Base-by-base conservation (phyloP, 1,284 basidiomycete genomes). In the Amylostereum chailletii region DNA sequence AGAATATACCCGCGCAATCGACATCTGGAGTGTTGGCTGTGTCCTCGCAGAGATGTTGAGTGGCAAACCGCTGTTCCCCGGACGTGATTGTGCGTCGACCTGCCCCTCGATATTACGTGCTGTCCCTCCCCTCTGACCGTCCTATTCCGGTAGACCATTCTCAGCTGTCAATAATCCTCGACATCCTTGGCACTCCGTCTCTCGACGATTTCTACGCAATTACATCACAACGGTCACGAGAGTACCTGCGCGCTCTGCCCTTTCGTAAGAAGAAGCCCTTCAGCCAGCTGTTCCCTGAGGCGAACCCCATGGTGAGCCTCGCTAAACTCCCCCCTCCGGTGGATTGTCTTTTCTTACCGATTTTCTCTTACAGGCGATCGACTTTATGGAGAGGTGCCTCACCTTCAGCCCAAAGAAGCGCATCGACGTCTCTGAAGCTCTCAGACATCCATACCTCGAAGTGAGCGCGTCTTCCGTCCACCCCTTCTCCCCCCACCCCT, bases 121-220 rank as follows among this genome's bases (percentile, higher is more conserved):
- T 37, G 7, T 19, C 9, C 32, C 30, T 46, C 41, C 42, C 34
- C 41, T 19, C 10, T 5, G 26, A 32, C 26, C 43, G 8, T 54
- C 62, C 63, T 56, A 61, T 67, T 59, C 64, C 65, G 3, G 61
- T 71, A 71, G 90, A 97, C 70, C 94, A 93, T 66, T 93, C 97
- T 64, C 90, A 97, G 61, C 84, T 96, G 45, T 86, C 92, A 9
- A 79, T 79, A 47, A 86, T 86, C 52, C 79, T 96, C 41, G 90
- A 95, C 60, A 85, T 95, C 30, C 79, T 96, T 6, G 84, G 84
- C 7, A 96, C 94, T 2, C 94, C 94, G 0, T 86, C 86, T 0
- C 77, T 94, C 51, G 93, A 97, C 56, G 91, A 95, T 60, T 94
- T 95, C 64, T 91, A 94, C 59, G 88, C 88, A 2, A 94, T 96